Conservation (phyloP, 768 basidiomycete genomes). For the Termitomyces sp. region DNA sequence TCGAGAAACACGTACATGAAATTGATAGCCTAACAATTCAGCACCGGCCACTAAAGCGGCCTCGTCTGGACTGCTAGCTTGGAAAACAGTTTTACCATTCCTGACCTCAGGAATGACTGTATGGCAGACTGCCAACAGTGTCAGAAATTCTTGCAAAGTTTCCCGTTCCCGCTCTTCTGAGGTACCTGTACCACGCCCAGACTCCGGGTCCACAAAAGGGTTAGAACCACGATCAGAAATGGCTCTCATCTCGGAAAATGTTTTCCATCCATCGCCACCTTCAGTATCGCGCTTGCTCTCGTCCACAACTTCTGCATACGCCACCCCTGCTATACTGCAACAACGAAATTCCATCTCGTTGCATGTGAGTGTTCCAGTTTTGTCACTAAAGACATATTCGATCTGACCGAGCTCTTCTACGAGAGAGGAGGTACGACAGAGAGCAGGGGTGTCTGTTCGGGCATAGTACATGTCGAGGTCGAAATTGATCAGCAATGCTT, state of each 20-base stretch:
- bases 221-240: constrained; percentile 48
- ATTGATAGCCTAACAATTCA: constrained; percentile 86
- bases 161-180: constrained; percentile 39
- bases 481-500: constrained; percentile 94
- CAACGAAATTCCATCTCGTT: constrained; percentile 98
- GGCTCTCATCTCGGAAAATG: constrained; percentile 69
- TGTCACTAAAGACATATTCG: constrained; percentile 93
- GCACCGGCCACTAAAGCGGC: constrained; percentile 95
- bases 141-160: constrained; percentile 67
- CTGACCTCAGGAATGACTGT: constrained; percentile 94
- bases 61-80: constrained; percentile 97
- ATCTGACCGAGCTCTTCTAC: constrained; percentile 99
- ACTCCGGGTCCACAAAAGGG: constrained; percentile 53
- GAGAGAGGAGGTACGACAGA: constrained; percentile 96
- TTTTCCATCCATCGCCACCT: constrained; percentile 63
- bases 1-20: constrained; percentile 61
- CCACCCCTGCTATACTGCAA: constrained; percentile 83
- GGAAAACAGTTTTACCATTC: constrained; percentile 87
- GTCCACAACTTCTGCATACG: constrained; percentile 89
- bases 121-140: constrained; percentile 90
- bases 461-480: constrained; percentile 99
- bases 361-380: constrained; percentile 91
- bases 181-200: constrained; percentile 24
- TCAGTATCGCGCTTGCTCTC: constrained; percentile 69
- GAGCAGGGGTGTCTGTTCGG: constrained; percentile 90